phyloP scores from a whole-genome alignment of 2,329 filamentous ascomycete genomes.

The Juglanconis oblonga region DNA sequence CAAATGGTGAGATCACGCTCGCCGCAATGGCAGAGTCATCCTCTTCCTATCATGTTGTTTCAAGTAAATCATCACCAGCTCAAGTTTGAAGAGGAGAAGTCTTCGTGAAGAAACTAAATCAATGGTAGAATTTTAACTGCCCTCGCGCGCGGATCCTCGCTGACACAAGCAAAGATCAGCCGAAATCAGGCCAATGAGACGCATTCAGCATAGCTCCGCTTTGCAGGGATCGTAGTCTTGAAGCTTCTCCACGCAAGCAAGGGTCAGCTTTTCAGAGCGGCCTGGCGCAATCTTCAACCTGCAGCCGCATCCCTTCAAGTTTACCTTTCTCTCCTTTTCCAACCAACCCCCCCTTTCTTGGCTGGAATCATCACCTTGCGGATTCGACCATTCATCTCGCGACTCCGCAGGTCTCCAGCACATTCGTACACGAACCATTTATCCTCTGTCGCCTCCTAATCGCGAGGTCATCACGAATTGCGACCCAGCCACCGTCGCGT shows the following conservation, averaged over 20 bases:
- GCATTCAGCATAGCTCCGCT: not conserved
- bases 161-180: not conserved
- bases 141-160: not conserved
- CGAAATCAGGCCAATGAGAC: not conserved
- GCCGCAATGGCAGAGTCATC: slow-evolving; percentile 51
- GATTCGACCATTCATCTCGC: not conserved
- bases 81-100: slow-evolving; percentile 29
- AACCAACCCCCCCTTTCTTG: slow-evolving; percentile 3
- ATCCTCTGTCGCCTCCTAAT: not conserved
- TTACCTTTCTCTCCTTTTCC: slow-evolving; percentile 3
- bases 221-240: no score
- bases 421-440: not conserved
- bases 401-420: not conserved
- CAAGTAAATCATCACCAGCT: slow-evolving; percentile 61
- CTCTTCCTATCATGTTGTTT: slow-evolving; percentile 67
- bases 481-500: slow-evolving; percentile 10
- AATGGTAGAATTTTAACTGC: slow-evolving; percentile 15
- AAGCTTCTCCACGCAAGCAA: not conserved
- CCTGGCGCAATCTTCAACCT: slow-evolving; percentile 4
- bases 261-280: not conserved
- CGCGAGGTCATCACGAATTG: not conserved
- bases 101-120: not conserved
- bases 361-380: not conserved
- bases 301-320: slow-evolving; percentile 3
- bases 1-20: slow-evolving; percentile 59